Evolutionary conservation across 2,329 filamentous ascomycete genomes (phyloP).

Genomic region (Colletotrichum orbiculare): DNA sequence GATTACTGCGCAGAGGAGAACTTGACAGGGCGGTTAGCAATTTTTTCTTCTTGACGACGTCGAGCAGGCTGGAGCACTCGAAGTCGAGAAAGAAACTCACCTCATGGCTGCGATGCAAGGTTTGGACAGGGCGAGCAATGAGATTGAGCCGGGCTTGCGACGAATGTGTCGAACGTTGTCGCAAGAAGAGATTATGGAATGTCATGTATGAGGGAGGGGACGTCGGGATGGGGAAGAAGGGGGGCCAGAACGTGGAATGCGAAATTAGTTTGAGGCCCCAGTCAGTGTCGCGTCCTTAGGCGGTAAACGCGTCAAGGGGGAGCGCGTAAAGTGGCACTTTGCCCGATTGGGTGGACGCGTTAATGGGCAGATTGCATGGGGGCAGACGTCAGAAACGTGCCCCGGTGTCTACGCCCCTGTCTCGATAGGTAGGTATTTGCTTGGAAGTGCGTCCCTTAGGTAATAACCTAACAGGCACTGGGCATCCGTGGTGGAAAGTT

Average conservation of each 20-base stretch:
- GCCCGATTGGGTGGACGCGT: conserved; percentile 43
- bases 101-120: conserved; percentile 42
- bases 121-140: too few species aligned
- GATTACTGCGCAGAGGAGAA: conserved; percentile 84
- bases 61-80: not conserved
- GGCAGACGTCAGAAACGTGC: not conserved
- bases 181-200: too few species aligned
- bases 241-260: conserved; percentile 21
- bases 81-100: conserved; percentile 38
- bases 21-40: conserved; percentile 55
- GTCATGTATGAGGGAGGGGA: conserved; percentile 15
- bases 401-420: too few species aligned
- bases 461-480: too few species aligned
- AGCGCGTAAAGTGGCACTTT: conserved; percentile 59
- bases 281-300: conserved; percentile 25
- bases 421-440: not conserved
- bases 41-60: conserved; percentile 4
- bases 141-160: too few species aligned
- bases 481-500: too few species aligned
- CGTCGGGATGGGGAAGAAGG: conserved; percentile 24
- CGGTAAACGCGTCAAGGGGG: conserved; percentile 30
- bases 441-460: too few species aligned
- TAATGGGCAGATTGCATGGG: conserved; percentile 32
- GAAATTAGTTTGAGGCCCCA: conserved; percentile 32
- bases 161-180: too few species aligned